Evolutionary conservation across 306 rosid genomes (phyloP), one percentile per base, ranked within the genome.

Genomic region (Bauhinia variegata): DNA sequence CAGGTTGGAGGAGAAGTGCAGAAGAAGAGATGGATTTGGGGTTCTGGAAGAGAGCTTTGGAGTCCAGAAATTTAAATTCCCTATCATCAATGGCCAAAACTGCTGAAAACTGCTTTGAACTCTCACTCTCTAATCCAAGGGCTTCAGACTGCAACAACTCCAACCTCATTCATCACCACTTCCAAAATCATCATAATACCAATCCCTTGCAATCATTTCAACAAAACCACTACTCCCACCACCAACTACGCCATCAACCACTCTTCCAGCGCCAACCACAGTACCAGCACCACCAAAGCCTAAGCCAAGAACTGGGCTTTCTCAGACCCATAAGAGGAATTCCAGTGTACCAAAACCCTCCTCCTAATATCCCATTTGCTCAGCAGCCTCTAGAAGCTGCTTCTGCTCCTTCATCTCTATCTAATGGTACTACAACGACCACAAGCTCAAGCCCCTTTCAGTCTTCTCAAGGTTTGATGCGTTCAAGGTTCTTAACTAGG

Each of bases 311-410:
- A 43, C 84, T 89, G 7, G 91, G 87, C 3, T 93, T 86, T 71
- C 76, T 90, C 12, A 83, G 95, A 75, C 99, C 99, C 79, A 93
- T 93, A 10, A 81, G 96, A 71, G 97, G 99, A 75, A 88, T 93
- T 67, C 99, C 99, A 0, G 92, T 93, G 11, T 90, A 93, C 74
- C 96, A 86, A 68, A 87, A 88, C 80, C 81, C 83, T 62, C 84
- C 86, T 19, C 80, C 84, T n/a, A n/a, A n/a, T n/a, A 70, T 89
- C 54, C 84, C 97, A 59, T 86, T 89, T 33, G 41, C 80, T 36
- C 79, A 79, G 8, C 85, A 70, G 33, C 75, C 63, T 36, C 68
- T 78, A 14, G 91, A 86, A 6, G 31, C n/a, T n/a, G n/a, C 79
- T 38, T 50, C 71, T 1, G 36, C 63, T 43, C 71, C 86, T 49